These are phyloP conservation scores for Selaginella tamariscina DNA, from an alignment of 75 land plant species.

Conservation along the genomic window DNA sequence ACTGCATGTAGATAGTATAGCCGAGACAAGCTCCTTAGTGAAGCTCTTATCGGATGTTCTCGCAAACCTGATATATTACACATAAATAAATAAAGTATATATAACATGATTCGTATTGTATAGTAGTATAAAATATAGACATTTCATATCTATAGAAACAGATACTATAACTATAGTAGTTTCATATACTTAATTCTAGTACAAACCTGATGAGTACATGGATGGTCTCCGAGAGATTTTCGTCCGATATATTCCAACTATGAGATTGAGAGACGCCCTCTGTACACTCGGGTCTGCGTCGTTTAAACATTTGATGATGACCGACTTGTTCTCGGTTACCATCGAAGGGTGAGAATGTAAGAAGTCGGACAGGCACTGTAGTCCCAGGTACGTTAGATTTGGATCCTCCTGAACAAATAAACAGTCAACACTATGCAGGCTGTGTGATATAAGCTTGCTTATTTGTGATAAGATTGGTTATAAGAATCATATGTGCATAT, in stretches of 20 bases:
- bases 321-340: slow-evolving; percentile 55
- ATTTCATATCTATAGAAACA: no score
- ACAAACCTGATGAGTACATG: slow-evolving; percentile 9
- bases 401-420: no score
- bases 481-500: no score
- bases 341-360: slow-evolving; percentile 49
- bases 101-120: no score
- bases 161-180: no score
- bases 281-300: slow-evolving; percentile 67
- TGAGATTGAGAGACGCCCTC: slow-evolving; percentile 46
- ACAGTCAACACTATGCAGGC: no score
- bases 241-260: slow-evolving; percentile 67
- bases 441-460: no score
- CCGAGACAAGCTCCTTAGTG: slow-evolving; percentile 65
- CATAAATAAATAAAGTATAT: no score
- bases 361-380: slow-evolving; percentile 47
- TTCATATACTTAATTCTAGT: no score
- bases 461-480: no score
- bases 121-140: no score
- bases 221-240: slow-evolving; percentile 54
- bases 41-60: slow-evolving; percentile 52
- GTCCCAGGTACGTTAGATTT: slow-evolving; percentile 74
- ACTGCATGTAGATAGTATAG: slow-evolving; percentile 61
- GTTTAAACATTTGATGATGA: slow-evolving; percentile 48
- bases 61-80: neutral